Conservation (phyloP, 345 rosid species). For the Rhodamnia rubescens region DNA sequence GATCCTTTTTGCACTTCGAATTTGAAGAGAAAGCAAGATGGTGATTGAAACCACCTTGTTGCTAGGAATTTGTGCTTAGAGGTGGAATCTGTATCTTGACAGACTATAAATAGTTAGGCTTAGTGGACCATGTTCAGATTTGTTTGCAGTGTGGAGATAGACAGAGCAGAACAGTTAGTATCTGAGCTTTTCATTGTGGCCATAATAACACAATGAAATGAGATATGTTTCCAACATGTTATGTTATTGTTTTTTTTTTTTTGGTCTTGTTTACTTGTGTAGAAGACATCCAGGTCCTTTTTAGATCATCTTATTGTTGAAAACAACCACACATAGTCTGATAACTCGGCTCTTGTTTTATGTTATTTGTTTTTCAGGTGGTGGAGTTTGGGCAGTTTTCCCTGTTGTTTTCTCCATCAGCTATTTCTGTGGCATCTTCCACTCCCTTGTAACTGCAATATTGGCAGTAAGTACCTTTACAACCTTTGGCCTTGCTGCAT, state of each 20-base stretch:
- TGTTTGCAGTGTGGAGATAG: neutral
- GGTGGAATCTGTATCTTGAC: neutral
- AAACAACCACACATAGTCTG: constrained; percentile 1
- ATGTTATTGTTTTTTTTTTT: neutral
- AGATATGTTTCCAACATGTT: neutral
- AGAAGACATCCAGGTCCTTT: neutral
- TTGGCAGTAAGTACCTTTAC: constrained; percentile 47
- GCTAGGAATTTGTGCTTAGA: neutral
- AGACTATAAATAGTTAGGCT: neutral
- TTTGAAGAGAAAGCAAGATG: neutral
- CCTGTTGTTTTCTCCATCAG: constrained; percentile 70
- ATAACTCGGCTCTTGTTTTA: constrained; percentile 1
- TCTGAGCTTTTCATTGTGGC: neutral
- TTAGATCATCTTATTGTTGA: neutral
- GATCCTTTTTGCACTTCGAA: neutral
- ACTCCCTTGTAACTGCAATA: constrained; percentile 24
- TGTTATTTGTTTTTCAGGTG: constrained; percentile 36
- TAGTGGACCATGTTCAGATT: neutral
- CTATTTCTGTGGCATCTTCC: constrained; percentile 40
- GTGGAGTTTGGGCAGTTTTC: constrained; percentile 77
- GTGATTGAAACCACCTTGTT: neutral
- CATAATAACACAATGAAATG: neutral
- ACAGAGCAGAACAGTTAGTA: neutral
- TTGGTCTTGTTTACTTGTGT: neutral
- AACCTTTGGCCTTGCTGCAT: constrained; percentile 59